Percentiles rank a stretch among this genome's conserved stretches.
Evolutionary conservation across 176 grass and related monocot genomes (phyloP).

Genomic region (Paspalum notatum): DNA sequence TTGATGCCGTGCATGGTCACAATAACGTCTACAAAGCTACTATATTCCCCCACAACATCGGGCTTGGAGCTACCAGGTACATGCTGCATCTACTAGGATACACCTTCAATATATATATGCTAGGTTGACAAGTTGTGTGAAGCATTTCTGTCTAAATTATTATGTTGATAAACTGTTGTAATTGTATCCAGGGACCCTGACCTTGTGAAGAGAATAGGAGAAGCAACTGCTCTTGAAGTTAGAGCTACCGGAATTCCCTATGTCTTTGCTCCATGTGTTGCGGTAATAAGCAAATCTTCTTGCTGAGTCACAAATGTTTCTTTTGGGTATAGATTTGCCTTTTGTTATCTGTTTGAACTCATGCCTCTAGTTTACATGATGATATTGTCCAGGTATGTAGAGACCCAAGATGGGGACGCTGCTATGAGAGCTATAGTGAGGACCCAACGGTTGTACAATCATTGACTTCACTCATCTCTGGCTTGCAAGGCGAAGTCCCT

Average conservation of each 20-base stretch:
- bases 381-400: constrained; percentile 63
- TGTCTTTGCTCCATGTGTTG: constrained; percentile 71
- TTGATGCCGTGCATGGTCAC: constrained; percentile 82
- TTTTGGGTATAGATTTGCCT: background rate
- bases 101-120: background rate
- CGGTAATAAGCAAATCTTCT: constrained; percentile 45
- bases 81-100: background rate
- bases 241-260: constrained; percentile 84
- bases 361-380: constrained; percentile 16
- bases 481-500: constrained; percentile 66
- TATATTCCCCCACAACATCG: constrained; percentile 77
- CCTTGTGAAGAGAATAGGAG: constrained; percentile 71
- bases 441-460: constrained; percentile 68
- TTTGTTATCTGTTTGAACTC: constrained; percentile 7
- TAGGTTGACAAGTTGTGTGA: background rate
- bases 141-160: background rate
- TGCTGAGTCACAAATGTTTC: background rate
- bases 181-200: constrained; percentile 51
- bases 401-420: constrained; percentile 91
- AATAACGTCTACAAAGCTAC: constrained; percentile 79
- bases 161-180: background rate
- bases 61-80: constrained; percentile 80
- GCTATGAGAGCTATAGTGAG: constrained; percentile 83
- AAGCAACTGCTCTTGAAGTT: constrained; percentile 79
- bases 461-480: constrained; percentile 66